Percentiles rank a stretch among this genome's conserved stretches.
Conservation (phyloP, 1,284 basidiomycete species). For the Ganoderma meredithae region DNA sequence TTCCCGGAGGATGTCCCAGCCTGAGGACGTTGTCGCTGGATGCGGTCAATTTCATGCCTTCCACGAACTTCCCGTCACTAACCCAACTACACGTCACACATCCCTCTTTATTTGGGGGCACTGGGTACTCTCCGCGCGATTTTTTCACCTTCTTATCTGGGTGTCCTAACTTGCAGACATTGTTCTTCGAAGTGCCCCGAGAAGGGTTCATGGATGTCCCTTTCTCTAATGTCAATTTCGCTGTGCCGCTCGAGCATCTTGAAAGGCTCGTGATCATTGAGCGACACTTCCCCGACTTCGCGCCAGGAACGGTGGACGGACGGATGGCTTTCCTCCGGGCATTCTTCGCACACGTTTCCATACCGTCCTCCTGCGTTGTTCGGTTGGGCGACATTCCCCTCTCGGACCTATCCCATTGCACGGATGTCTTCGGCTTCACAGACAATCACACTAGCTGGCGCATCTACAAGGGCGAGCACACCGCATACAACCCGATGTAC, state of each 20-base stretch:
- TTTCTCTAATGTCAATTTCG: neutral
- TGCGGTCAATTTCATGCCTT: neutral
- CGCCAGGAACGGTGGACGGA: neutral
- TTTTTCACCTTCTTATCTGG: neutral
- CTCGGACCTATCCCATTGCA: neutral
- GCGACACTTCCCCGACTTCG: too few relatives aligned
- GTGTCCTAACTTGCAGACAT: neutral
- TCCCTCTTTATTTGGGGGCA: neutral
- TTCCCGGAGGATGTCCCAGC: slow-evolving; percentile 3
- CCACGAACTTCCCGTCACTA: neutral
- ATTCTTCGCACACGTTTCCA: neutral
- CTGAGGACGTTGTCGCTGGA: slow-evolving; percentile 4
- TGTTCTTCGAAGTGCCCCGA: neutral
- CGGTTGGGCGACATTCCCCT: slow-evolving; percentile 1
- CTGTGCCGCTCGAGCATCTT: neutral
- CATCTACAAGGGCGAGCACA: neutral
- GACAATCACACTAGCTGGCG: slow-evolving; percentile 1
- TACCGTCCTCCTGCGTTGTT: neutral
- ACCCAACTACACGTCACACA: neutral
- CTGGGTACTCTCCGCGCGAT: neutral
- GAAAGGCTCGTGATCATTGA: neutral
- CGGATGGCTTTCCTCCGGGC: neutral
- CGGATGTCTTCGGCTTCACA: neutral
- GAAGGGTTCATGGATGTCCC: neutral
- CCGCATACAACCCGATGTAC: neutral